Evolutionary conservation across 148 eudicot species (phyloP), one percentile per base, ranked within the genome.

Genomic region (Diospyros kaki): DNA sequence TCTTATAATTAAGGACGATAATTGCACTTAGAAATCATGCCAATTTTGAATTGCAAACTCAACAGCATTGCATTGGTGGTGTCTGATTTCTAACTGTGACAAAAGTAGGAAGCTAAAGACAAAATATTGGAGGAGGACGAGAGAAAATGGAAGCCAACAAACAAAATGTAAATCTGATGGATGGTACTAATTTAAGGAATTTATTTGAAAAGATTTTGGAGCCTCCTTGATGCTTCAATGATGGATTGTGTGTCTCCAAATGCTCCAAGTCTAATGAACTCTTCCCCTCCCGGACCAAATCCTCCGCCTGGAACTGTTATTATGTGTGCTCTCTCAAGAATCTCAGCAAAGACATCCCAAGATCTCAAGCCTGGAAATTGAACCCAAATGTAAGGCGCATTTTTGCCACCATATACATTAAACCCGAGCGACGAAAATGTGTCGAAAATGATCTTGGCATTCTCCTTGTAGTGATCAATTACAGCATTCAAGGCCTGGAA

Each of bases 301-400:
- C 87, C 87, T 39, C 64, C 58, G 8, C 85, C 87, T 3, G 85
- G 87, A 74, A 82, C 83, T 0, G 83, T 81, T 66, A 81, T 53
- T 72, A 85, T 80, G 62, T 85, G 83, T 2, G 87, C 73, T 56
- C 77, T 73, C 45, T 80, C 81, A n/a, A 85, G 74, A 59, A 85
- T 77, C 14, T 85, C 74, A 51, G 80, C 77, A 59, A 82, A 82
- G 4, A 82, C 76, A 51, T 82, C 83, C 85, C 85, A 85, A 2
- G 87, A 85, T 46, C 78, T 77, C 12, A 64, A 66, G 2, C 87
- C 85, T 15, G 85, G 87, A 45, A 85, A 85, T 61, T 82, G 82
- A 58, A 85, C 83, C 87, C 85, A 85, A 12, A 85, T 15, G 64
- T 85, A 85, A 6, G 87, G 87, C 70, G 87, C 87, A 80, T 85